Conservation (phyloP, 2,329 filamentous ascomycete genomes). For the Fusarium drepaniforme region DNA sequence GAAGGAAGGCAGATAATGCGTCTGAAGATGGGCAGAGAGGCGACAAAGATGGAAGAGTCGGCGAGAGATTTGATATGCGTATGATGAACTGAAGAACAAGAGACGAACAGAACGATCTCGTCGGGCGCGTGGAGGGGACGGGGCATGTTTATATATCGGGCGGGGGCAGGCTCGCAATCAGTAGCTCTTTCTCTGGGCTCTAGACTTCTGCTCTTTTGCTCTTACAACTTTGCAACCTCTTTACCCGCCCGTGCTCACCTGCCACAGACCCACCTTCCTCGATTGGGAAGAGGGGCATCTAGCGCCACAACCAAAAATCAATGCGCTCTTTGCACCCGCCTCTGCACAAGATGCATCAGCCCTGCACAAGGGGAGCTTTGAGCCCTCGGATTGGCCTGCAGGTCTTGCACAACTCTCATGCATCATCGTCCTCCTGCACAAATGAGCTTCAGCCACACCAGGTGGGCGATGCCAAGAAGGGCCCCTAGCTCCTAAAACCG, state of each 20-base stretch:
- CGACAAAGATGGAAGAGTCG: slow-evolving; percentile 31
- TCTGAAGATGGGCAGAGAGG: slow-evolving; percentile 42
- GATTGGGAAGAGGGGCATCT: slow-evolving; percentile 39
- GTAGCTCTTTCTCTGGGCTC: slow-evolving; percentile 52
- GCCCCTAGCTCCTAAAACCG: slow-evolving; percentile 29
- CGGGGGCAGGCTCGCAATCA: slow-evolving; percentile 69
- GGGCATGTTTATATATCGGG: slow-evolving; percentile 73
- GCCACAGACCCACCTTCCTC: slow-evolving; percentile 40
- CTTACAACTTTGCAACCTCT: slow-evolving; percentile 36
- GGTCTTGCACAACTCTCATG: slow-evolving; percentile 26
- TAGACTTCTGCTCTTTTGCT: slow-evolving; percentile 18
- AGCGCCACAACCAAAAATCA: slow-evolving; percentile 42
- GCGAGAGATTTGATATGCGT: slow-evolving; percentile 33
- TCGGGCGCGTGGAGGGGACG: slow-evolving; percentile 65
- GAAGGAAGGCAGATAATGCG: slow-evolving; percentile 22
- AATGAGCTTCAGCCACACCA: slow-evolving; percentile 44
- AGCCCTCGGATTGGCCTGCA: slow-evolving; percentile 5
- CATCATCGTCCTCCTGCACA: slow-evolving; percentile 23
- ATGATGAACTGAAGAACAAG: slow-evolving; percentile 49
- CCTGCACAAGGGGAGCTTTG: slow-evolving; percentile 26
- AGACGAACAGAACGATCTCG: slow-evolving; percentile 52
- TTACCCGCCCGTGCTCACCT: slow-evolving; percentile 38
- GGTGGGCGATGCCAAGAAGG: slow-evolving; percentile 39
- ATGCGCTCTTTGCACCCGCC: slow-evolving; percentile 35
- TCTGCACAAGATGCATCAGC: slow-evolving; percentile 30